Percentiles rank a stretch among this genome's conserved stretches.
Conservation (phyloP, 75 land plant species). For the Ceratopteris richardii region DNA sequence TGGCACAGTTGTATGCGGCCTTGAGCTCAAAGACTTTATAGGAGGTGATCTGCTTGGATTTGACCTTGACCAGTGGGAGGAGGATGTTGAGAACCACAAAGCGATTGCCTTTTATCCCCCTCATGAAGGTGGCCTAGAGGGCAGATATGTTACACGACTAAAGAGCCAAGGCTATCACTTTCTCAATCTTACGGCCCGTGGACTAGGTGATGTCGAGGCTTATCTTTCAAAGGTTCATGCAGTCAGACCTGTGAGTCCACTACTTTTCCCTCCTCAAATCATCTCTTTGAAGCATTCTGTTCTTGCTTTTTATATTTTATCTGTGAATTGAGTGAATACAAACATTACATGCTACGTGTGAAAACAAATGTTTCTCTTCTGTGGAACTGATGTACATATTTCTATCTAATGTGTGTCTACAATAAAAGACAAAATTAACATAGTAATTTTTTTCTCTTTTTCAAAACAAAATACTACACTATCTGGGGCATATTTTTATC, state of each 20-base stretch:
- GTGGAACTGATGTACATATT: too few relatives aligned
- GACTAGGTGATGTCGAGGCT: conserved; percentile 74
- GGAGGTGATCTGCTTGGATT: conserved; percentile 69
- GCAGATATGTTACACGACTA: conserved; percentile 56
- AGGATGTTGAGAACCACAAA: conserved; percentile 72
- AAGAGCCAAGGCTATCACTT: conserved; percentile 61
- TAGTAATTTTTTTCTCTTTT: too few relatives aligned
- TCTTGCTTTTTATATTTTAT: too few relatives aligned
- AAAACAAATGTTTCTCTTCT: too few relatives aligned
- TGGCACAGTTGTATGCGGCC: conserved; percentile 11
- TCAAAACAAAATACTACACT: too few relatives aligned
- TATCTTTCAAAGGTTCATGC: conserved; percentile 82
- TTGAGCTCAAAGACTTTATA: conserved; percentile 40
- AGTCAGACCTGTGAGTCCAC: conserved; percentile 60
- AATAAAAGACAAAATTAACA: too few relatives aligned
- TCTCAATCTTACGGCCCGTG: conserved; percentile 63
- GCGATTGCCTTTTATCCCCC: conserved; percentile 72
- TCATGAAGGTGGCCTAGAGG: conserved; percentile 84
- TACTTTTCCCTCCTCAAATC: neutral
- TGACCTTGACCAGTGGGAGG: conserved; percentile 62
- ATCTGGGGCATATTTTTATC: too few relatives aligned
- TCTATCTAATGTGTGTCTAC: too few relatives aligned
- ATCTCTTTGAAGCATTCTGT: neutral
- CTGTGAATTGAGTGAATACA: too few relatives aligned
- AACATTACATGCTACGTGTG: too few relatives aligned